Evolutionary conservation across 164 flowering plant species (phyloP).

Genomic region (Warburgia ugandensis): DNA sequence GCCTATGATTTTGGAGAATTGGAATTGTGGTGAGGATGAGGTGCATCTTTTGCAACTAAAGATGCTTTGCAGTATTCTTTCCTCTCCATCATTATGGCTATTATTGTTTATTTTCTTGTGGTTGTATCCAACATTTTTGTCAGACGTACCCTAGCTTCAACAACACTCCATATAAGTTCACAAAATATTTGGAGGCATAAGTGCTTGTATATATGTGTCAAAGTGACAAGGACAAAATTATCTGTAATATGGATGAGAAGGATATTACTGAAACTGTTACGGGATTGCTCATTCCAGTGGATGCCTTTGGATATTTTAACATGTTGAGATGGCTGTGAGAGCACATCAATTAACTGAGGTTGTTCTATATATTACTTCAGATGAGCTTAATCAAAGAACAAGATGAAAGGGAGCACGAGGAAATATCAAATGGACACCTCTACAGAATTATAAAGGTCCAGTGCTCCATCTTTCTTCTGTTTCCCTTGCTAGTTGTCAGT

Average conservation of each 20-base stretch:
- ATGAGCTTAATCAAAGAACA: conserved; percentile 82
- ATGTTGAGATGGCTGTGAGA: background rate
- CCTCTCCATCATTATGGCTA: background rate
- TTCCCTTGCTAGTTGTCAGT: conserved; percentile 2
- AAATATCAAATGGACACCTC: conserved; percentile 80
- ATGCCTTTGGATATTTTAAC: background rate
- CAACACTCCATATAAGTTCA: conserved; percentile 76
- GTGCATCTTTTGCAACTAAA: conserved; percentile 17
- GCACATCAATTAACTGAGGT: conserved; percentile 6
- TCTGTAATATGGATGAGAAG: conserved; percentile 30
- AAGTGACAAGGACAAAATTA: conserved; percentile 48
- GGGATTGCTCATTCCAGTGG: conserved; percentile 37
- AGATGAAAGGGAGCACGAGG: conserved; percentile 85
- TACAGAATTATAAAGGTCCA: conserved; percentile 79
- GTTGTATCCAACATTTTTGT: conserved; percentile 45
- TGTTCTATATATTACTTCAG: conserved; percentile 25
- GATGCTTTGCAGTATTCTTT: background rate
- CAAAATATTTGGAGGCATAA: conserved; percentile 73
- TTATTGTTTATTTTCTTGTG: conserved; percentile 5
- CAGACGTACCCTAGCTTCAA: conserved; percentile 87
- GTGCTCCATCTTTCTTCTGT: background rate
- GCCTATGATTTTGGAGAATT: too few relatives aligned
- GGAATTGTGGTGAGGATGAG: conserved; percentile 92
- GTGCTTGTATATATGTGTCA: conserved; percentile 58
- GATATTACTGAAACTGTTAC: conserved; percentile 86